phyloP scores from a whole-genome alignment of 208 protist species.

The Herpetomonas muscarum region DNA sequence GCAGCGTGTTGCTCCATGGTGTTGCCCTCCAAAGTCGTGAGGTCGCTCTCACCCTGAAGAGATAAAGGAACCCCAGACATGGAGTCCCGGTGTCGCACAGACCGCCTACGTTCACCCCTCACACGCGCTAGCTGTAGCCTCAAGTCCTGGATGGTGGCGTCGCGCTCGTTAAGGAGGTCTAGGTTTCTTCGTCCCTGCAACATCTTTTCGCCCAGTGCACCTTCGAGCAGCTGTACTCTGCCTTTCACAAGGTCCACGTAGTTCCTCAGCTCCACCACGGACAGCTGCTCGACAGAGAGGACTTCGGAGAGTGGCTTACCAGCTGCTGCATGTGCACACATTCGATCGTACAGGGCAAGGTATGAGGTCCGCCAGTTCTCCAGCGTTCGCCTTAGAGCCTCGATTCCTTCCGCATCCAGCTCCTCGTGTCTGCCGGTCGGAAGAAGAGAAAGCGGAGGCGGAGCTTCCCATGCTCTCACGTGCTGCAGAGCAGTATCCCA shows the following conservation, averaged over 20 bases:
- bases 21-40: neutral
- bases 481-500: constrained; percentile 3
- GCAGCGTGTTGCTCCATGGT: neutral
- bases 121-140: constrained; percentile 2
- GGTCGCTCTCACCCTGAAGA: neutral
- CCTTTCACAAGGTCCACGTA: constrained; percentile 2
- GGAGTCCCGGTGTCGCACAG: too few relatives aligned
- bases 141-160: constrained; percentile 2
- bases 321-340: neutral
- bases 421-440: neutral
- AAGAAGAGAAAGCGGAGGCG: neutral
- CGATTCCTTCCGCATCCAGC: neutral
- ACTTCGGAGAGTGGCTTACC: too few relatives aligned
- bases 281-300: neutral
- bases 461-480: neutral
- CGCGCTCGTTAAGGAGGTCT: constrained; percentile 3
- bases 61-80: too few relatives aligned
- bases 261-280: constrained; percentile 12
- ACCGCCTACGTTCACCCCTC: neutral
- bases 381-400: neutral
- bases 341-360: neutral
- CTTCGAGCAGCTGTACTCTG: constrained; percentile 25
- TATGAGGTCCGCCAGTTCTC: neutral
- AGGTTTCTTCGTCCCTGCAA: constrained; percentile 7
- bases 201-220: constrained; percentile 7